Evolutionary conservation across 83 land plant species (phyloP).

Genomic region (Larix sibirica): DNA sequence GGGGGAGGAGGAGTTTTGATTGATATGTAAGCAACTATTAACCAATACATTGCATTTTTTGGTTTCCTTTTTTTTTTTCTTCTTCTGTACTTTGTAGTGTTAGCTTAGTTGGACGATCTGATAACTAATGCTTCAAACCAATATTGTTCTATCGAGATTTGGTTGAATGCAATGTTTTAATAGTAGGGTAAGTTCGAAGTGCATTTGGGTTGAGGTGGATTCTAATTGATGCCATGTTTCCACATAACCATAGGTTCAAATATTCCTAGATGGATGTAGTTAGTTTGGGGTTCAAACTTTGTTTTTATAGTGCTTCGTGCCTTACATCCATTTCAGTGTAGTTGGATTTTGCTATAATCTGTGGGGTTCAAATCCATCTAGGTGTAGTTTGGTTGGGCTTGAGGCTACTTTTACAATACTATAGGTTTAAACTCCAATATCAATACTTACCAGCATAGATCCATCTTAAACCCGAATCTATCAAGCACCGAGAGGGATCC

Average conservation of each 20-base stretch:
- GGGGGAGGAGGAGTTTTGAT: conserved; percentile 79
- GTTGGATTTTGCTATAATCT: not conserved
- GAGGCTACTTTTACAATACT: not conserved
- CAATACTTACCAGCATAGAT: not conserved
- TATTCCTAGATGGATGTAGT: not conserved
- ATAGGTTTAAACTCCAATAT: not conserved
- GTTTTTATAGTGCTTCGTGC: not conserved
- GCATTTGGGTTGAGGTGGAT: not conserved
- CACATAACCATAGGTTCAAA: not conserved
- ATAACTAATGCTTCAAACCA: no score
- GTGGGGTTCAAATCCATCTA: not conserved
- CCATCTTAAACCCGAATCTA: no score
- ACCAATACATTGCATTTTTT: not conserved
- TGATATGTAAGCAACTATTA: conserved; percentile 53
- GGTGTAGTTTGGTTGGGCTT: not conserved
- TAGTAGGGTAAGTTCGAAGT: not conserved
- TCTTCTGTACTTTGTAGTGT: not conserved
- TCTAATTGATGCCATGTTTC: not conserved
- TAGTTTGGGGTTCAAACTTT: not conserved
- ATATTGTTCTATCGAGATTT: not conserved
- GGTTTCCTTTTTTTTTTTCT: not conserved
- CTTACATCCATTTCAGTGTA: not conserved
- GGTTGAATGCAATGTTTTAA: conserved; percentile 3
- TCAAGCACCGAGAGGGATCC: no score
- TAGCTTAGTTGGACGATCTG: not conserved